Conservation (phyloP, 495 filamentous ascomycete species). For the Tirmania nivea region DNA sequence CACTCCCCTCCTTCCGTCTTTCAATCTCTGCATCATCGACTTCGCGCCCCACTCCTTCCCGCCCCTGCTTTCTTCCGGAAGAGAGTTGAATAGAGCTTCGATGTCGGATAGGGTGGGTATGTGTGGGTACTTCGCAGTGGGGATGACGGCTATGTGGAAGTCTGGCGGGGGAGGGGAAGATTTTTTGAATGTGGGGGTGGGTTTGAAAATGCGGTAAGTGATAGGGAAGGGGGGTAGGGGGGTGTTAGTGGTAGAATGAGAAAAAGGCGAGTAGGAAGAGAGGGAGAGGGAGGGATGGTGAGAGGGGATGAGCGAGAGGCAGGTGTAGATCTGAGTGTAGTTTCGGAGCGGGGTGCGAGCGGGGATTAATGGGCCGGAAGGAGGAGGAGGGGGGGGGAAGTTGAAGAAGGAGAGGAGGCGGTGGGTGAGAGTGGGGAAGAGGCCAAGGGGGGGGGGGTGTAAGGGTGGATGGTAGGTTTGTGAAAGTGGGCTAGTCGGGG, state of each 20-base stretch:
- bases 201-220: constrained; percentile 62
- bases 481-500: background rate
- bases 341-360: constrained; percentile 51
- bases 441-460: constrained; percentile 8
- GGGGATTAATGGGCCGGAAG: constrained; percentile 45
- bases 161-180: constrained; percentile 51
- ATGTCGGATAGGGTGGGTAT: too few species aligned
- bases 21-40: too few species aligned
- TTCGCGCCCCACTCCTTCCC: too few species aligned
- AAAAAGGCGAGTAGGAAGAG: too few species aligned
- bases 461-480: background rate
- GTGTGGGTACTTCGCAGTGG: too few species aligned
- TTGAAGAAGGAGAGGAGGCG: constrained; percentile 1
- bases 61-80: too few species aligned
- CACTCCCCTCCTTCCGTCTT: too few species aligned
- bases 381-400: constrained; percentile 1
- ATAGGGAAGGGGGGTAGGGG: constrained; percentile 38
- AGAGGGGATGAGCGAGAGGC: constrained; percentile 50
- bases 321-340: constrained; percentile 56
- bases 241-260: constrained; percentile 18
- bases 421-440: constrained; percentile 5
- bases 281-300: constrained; percentile 34
- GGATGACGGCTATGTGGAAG: constrained; percentile 56
- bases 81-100: too few species aligned
- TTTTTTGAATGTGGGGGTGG: constrained; percentile 49